Evolutionary conservation across 108 stramenopile species (phyloP).

Genomic region (Schizochytrium sp.): DNA sequence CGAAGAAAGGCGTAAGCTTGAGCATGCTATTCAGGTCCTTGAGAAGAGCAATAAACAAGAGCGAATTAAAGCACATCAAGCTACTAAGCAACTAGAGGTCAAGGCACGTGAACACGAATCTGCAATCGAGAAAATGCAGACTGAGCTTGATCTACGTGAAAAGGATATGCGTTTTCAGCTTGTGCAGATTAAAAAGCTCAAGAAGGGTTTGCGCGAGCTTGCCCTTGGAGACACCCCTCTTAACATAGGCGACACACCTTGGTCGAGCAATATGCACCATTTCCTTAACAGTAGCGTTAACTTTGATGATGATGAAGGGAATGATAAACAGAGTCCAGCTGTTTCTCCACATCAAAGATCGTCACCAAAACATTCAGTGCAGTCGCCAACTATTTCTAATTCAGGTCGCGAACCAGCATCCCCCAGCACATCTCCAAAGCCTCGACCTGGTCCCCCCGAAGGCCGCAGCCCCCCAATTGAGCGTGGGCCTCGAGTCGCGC

Average conservation of each 20-base stretch:
- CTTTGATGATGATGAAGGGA: not conserved
- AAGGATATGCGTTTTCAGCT: constrained; percentile 45
- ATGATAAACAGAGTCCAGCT: too few species aligned
- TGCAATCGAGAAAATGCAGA: not conserved
- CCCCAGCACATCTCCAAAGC: not conserved
- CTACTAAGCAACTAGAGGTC: not conserved
- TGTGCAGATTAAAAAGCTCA: constrained; percentile 55
- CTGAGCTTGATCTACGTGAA: constrained; percentile 26
- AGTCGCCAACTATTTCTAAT: not conserved
- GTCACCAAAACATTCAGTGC: not conserved
- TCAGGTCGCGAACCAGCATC: not conserved
- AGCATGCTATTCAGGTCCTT: constrained; percentile 40
- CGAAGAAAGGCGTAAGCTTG: not conserved
- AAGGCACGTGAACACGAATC: constrained; percentile 35
- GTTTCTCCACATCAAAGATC: too few species aligned
- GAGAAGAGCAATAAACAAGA: constrained; percentile 56
- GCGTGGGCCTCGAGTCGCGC: not conserved
- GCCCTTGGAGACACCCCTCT: constrained; percentile 40
- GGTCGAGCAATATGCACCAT: constrained; percentile 36
- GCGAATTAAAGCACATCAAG: constrained; percentile 38
- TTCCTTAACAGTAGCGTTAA: not conserved
- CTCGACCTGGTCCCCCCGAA: not conserved
- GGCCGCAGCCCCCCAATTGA: not conserved
- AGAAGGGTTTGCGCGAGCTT: constrained; percentile 36
- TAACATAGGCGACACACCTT: not conserved